phyloP scores from a whole-genome alignment of 148 eudicot genomes.

The Beta vulgaris region DNA sequence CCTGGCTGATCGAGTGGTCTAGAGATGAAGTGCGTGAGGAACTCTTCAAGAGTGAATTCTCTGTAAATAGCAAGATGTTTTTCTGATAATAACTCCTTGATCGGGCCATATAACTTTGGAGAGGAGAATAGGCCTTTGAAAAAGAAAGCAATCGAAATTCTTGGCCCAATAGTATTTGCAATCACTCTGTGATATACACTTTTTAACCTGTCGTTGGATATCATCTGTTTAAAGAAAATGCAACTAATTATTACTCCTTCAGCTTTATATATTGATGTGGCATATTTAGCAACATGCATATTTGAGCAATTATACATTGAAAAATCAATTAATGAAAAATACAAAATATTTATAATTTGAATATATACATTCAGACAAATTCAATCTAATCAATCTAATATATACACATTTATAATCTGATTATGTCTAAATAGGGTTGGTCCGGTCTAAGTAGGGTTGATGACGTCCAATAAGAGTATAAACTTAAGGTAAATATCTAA shows the following conservation, averaged over 20 bases:
- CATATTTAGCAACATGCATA: no score
- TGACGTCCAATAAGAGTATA: no score
- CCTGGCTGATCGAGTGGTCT: slow-evolving; percentile 23
- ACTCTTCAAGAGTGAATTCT: slow-evolving; percentile 25
- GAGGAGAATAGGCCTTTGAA: slow-evolving; percentile 7
- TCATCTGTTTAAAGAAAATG: slow-evolving; percentile 13
- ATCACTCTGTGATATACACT: slow-evolving; percentile 39
- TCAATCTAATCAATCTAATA: no score
- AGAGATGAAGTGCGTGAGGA: background rate
- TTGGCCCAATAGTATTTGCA: slow-evolving; percentile 34
- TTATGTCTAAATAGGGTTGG: no score
- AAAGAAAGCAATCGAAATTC: slow-evolving; percentile 40
- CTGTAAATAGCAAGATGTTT: slow-evolving; percentile 30
- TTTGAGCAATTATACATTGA: no score
- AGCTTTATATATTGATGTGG: no score
- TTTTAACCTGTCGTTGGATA: slow-evolving; percentile 34
- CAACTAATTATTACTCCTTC: background rate
- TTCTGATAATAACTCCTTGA: slow-evolving; percentile 39
- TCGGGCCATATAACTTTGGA: slow-evolving; percentile 36
- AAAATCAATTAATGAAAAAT: no score
- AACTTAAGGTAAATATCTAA: no score
- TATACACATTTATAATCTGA: no score
- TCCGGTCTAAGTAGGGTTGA: no score
- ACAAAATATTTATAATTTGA: no score
- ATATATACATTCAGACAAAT: no score